Evolutionary conservation across 768 basidiomycete genomes (phyloP).

Genomic region (Mycena pura): DNA sequence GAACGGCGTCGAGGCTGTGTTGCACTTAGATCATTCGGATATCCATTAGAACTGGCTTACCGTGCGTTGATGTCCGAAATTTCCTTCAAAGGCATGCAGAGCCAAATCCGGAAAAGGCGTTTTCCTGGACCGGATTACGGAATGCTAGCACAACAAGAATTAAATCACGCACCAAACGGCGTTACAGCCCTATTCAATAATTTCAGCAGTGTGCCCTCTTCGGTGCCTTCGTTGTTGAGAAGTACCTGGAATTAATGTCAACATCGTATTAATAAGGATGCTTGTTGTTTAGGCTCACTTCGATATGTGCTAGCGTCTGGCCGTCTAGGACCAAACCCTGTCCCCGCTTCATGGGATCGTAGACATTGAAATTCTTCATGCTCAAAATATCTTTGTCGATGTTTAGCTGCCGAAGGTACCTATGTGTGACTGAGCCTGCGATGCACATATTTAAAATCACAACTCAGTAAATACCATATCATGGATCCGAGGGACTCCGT

Average conservation of each 20-base stretch:
- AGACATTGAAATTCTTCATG: slow-evolving; percentile 97
- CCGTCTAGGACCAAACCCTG: slow-evolving; percentile 89
- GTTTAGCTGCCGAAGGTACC: slow-evolving; percentile 91
- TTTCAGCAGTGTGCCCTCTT: slow-evolving; percentile 87
- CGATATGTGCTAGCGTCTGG: slow-evolving; percentile 93
- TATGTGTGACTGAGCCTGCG: slow-evolving; percentile 32
- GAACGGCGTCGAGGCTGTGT: slow-evolving; percentile 87
- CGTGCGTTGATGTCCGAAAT: slow-evolving; percentile 87
- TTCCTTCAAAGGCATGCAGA: slow-evolving; percentile 89
- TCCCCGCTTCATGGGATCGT: slow-evolving; percentile 94
- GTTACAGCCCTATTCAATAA: slow-evolving; percentile 86
- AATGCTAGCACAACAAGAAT: not conserved
- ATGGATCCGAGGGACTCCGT: slow-evolving; percentile 90
- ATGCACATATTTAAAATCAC: slow-evolving; percentile 36
- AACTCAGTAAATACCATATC: slow-evolving; percentile 71
- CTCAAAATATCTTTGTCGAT: slow-evolving; percentile 94
- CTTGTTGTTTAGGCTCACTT: slow-evolving; percentile 61
- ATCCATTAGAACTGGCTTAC: slow-evolving; percentile 43
- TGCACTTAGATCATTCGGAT: not conserved
- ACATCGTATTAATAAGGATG: not conserved
- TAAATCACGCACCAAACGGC: slow-evolving; percentile 74
- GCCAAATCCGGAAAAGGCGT: slow-evolving; percentile 94
- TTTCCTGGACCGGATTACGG: slow-evolving; percentile 64
- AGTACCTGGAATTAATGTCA: slow-evolving; percentile 59
- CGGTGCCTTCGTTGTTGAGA: slow-evolving; percentile 91